Base-by-base conservation (phyloP, 2,329 filamentous ascomycete genomes). In the Malbranchea cinnamomea region DNA sequence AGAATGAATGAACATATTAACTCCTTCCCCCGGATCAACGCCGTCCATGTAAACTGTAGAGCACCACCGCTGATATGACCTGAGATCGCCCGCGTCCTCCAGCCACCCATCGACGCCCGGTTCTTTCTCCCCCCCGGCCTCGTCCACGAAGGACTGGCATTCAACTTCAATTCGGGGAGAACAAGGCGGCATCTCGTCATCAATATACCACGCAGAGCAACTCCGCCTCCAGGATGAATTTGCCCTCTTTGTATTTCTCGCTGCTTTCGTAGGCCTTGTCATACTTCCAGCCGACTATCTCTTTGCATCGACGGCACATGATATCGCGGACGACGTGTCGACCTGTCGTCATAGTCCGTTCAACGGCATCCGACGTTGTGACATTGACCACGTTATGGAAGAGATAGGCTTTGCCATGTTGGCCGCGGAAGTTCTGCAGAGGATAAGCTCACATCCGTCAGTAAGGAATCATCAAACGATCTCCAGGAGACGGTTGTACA, bases 231-330 rank as follows among this genome's bases (percentile, higher is more conserved):
- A 98, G 67, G 36, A 98, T 98, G 53, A 80, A 95, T 61, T 95
- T 98, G 33, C 84, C 85, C 65, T 98, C 89, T 64, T 98, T 98
- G 61, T 98, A 98, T 60, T 93, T 93, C 68, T 98, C 87, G 40
- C 68, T 76, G 19, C 64, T 57, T 62, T 98, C 89, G 53, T 80
- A 95, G 1, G 89, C 89, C 62, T 91, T 93, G 58, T 98, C 89
- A 54, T 98, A 98, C 56, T 93, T 95, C 89, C 89, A 98, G 20
- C 89, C 89, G 31, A 98, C 89, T 17, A 78, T 79, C 54, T 85
- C 79, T 51, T 78, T 79, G 68, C 89, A 98, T 56, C 92, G 81
- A 35, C 78, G 71, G 62, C 89, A 98, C 35, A 66, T 66, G 46
- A 98, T 94, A 53, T 98, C 89, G 35, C 89, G 77, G 27, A 98